Evolutionary conservation across 2,329 filamentous ascomycete species (phyloP).

Genomic region (Sphaerulina musiva): DNA sequence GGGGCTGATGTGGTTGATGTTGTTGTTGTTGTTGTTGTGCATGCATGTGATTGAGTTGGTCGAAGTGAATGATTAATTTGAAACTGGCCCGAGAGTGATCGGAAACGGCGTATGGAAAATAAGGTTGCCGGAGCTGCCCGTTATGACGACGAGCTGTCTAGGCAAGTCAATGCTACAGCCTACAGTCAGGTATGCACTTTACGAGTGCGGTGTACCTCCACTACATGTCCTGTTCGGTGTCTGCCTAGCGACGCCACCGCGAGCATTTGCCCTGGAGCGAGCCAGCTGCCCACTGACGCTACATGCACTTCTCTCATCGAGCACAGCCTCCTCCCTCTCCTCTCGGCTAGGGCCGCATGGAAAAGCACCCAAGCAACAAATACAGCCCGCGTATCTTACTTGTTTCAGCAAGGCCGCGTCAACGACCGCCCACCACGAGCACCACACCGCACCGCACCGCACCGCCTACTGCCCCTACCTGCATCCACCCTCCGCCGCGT

Average conservation of each 20-base stretch:
- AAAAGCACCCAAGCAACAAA: neutral
- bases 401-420: constrained; percentile 9
- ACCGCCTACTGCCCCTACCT: neutral
- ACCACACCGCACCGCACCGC: neutral
- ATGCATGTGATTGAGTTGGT: neutral
- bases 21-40: neutral
- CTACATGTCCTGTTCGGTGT: neutral
- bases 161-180: no score
- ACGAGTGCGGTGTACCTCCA: no score
- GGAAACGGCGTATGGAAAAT: no score
- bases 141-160: no score
- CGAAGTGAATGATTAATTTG: no score
- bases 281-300: neutral
- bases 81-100: no score
- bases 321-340: neutral
- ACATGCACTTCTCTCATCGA: neutral
- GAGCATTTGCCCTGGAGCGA: constrained; percentile 1
- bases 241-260: neutral
- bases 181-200: no score
- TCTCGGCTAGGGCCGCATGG: neutral
- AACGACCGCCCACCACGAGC: constrained; percentile 1
- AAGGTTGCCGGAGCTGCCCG: no score
- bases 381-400: neutral
- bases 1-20: neutral
- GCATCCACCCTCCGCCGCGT: neutral